These are phyloP conservation scores for Pleomassaria siparia DNA, from an alignment of 2,329 filamentous ascomycete species.

Conservation along the genomic window DNA sequence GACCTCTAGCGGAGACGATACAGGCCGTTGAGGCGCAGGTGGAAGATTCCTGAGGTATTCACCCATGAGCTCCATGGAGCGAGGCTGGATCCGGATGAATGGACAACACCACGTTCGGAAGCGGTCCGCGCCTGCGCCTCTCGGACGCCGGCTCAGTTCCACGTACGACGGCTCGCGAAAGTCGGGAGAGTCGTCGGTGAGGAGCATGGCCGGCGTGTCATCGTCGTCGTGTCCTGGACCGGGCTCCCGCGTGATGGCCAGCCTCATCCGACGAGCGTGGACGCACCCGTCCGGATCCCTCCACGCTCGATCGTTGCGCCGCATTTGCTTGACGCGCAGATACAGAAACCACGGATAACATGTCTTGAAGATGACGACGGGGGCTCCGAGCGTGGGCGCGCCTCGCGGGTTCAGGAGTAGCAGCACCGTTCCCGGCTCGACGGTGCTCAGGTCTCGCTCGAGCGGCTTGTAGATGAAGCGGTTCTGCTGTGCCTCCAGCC, in stretches of 20 bases:
- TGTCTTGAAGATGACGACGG: conserved; percentile 16
- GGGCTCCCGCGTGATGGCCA: conserved; percentile 5
- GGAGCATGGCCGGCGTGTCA: conserved; percentile 16
- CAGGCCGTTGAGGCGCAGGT: neutral
- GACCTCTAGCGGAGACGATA: too few relatives aligned
- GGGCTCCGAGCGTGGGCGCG: conserved; percentile 17
- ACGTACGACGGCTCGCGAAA: conserved; percentile 22
- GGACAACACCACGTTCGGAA: conserved; percentile 24
- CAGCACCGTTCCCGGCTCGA: conserved; percentile 14
- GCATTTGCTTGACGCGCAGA: conserved; percentile 13
- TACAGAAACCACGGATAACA: conserved; percentile 13
- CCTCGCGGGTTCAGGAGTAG: conserved; percentile 16
- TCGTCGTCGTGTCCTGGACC: conserved; percentile 10
- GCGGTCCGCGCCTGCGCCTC: conserved; percentile 3
- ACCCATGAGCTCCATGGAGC: conserved; percentile 6
- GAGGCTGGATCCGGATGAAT: conserved; percentile 3
- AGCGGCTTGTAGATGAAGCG: conserved; percentile 25
- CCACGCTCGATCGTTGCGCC: neutral
- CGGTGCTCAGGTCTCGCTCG: conserved; percentile 7
- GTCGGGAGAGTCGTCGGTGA: conserved; percentile 13
- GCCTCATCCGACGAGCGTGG: neutral
- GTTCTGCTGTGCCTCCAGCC: conserved; percentile 23
- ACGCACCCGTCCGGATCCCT: neutral
- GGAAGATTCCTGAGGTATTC: conserved; percentile 9
- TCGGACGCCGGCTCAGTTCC: conserved; percentile 8